Percentiles rank a stretch among this genome's conserved stretches.
Evolutionary conservation across 2,329 filamentous ascomycete species (phyloP).

Genomic region (Neofusicoccum ribis): DNA sequence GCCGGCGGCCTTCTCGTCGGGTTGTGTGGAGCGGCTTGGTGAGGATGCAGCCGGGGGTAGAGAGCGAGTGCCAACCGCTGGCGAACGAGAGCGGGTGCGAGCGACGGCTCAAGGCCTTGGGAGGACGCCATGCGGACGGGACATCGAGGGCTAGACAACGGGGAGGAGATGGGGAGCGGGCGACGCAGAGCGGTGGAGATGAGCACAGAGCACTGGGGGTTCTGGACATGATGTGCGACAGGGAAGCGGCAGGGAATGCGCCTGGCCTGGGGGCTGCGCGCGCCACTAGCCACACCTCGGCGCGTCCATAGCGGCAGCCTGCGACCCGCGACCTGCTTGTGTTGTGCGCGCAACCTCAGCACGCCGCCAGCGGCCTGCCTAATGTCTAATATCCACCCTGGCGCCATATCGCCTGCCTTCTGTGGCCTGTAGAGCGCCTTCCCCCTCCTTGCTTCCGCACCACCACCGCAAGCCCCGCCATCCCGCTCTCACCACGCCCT

Average conservation of each 20-base stretch:
- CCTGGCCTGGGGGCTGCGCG: not conserved
- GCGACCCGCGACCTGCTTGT: not conserved
- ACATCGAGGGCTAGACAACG: not conserved
- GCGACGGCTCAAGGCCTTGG: too few species aligned
- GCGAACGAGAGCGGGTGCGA: too few species aligned
- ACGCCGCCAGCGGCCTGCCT: not conserved
- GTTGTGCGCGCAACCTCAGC: not conserved
- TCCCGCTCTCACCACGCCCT: not conserved
- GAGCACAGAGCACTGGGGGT: not conserved
- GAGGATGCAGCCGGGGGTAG: too few species aligned
- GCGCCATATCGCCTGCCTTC: not conserved
- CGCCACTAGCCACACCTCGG: slow-evolving; percentile 2
- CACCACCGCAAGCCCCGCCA: not conserved
- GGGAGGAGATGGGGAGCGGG: not conserved
- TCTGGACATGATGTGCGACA: slow-evolving; percentile 2
- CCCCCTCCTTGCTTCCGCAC: not conserved
- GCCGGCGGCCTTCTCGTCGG: too few species aligned
- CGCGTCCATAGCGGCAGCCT: not conserved
- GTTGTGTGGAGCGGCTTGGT: too few species aligned
- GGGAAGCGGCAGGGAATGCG: not conserved
- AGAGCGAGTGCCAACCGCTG: too few species aligned
- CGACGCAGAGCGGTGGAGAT: slow-evolving; percentile 6
- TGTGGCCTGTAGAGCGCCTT: not conserved
- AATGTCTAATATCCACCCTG: not conserved
- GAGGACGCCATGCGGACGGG: too few species aligned